Evolutionary conservation across 2,329 filamentous ascomycete genomes (phyloP).

Genomic region (Fusarium palustre): DNA sequence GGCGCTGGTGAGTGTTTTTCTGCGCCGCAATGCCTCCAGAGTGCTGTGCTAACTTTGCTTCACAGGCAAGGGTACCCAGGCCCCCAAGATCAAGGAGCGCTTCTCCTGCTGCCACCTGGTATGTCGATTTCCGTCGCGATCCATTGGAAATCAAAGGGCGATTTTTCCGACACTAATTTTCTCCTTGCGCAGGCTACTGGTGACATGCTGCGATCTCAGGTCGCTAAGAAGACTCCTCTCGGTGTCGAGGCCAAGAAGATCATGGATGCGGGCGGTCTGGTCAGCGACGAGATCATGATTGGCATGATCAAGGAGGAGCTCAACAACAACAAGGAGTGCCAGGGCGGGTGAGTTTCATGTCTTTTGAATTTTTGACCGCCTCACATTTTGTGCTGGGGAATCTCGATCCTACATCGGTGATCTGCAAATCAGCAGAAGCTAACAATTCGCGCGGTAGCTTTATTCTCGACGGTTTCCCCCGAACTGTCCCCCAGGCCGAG

Average conservation of each 20-base stretch:
- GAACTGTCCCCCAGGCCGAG: conserved; percentile 94
- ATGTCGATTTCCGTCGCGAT: conserved; percentile 54
- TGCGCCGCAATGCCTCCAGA: conserved; percentile 7
- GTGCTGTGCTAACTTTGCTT: conserved; percentile 36
- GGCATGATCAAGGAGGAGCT: conserved; percentile 99
- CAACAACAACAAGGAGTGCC: conserved; percentile 93
- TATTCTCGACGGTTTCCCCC: conserved; percentile 98
- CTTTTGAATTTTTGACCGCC: neutral
- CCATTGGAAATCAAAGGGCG: neutral
- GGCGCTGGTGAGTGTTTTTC: conserved; percentile 81
- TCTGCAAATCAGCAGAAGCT: conserved; percentile 31
- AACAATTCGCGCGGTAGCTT: conserved; percentile 70
- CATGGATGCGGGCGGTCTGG: conserved; percentile 97
- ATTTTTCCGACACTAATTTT: conserved; percentile 32
- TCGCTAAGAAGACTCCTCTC: conserved; percentile 95
- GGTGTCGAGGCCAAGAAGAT: conserved; percentile 99
- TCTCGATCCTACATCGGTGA: conserved; percentile 12
- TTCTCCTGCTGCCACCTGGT: conserved; percentile 98
- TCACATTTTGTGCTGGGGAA: conserved; percentile 10
- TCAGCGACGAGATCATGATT: conserved; percentile 99
- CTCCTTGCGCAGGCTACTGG: conserved; percentile 80
- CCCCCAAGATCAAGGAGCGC: conserved; percentile 97
- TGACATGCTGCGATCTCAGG: conserved; percentile 98
- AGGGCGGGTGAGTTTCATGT: conserved; percentile 79
- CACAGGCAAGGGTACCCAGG: conserved; percentile 97